phyloP scores from a whole-genome alignment of 2,329 filamentous ascomycete genomes.

The Blastomyces emzantsi region DNA sequence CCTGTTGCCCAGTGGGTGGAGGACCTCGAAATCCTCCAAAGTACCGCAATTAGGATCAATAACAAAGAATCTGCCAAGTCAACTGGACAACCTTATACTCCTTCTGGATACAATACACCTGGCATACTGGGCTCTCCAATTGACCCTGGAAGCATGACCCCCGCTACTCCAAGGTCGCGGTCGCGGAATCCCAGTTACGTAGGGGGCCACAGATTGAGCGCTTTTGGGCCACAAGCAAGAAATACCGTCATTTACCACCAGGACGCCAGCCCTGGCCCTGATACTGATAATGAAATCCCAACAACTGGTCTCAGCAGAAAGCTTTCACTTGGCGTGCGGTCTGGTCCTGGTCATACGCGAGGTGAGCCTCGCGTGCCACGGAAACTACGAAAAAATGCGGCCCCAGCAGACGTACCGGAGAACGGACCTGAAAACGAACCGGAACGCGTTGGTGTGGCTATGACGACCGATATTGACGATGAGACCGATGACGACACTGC shows the following conservation, averaged over 20 bases:
- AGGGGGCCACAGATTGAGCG: background rate
- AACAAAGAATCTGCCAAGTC: slow-evolving; percentile 31
- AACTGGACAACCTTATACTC: background rate
- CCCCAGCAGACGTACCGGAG: background rate
- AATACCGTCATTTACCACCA: slow-evolving; percentile 19
- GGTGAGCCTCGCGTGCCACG: background rate
- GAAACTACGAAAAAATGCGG: background rate
- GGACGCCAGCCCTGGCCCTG: slow-evolving; percentile 26
- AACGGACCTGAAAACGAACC: slow-evolving; percentile 17
- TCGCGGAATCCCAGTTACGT: background rate
- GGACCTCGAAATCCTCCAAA: slow-evolving; percentile 54
- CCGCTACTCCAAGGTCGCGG: background rate
- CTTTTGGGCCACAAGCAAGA: background rate
- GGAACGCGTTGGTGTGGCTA: slow-evolving; percentile 25
- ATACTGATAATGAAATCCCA: slow-evolving; percentile 20
- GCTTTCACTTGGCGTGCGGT: slow-evolving; percentile 33
- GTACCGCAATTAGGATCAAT: slow-evolving; percentile 50
- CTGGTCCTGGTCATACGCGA: slow-evolving; percentile 31
- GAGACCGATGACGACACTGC: slow-evolving; percentile 33
- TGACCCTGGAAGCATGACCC: slow-evolving; percentile 7
- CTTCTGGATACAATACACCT: slow-evolving; percentile 1
- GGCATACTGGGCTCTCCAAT: slow-evolving; percentile 2
- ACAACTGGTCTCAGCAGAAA: slow-evolving; percentile 29
- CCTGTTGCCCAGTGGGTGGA: slow-evolving; percentile 59
- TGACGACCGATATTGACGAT: slow-evolving; percentile 26